These are phyloP conservation scores for Vigna nakashimae DNA, from an alignment of 306 rosid species.

Conservation along the genomic window DNA sequence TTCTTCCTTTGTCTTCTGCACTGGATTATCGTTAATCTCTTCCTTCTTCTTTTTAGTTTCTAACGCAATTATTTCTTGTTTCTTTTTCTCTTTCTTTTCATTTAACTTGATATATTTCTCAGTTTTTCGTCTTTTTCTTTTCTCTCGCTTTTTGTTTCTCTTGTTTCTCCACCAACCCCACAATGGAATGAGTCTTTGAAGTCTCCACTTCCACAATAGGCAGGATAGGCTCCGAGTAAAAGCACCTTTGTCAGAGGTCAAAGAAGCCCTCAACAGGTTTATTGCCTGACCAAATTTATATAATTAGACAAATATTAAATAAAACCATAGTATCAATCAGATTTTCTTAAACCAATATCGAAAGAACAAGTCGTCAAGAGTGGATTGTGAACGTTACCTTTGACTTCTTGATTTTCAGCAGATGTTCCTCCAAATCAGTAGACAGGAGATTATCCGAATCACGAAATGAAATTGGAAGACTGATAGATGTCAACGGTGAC, in stretches of 20 bases:
- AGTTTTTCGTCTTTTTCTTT: not conserved
- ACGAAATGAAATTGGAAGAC: no score
- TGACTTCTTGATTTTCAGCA: not conserved
- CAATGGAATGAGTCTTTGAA: not conserved
- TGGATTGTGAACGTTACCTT: not conserved
- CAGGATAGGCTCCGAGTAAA: constrained; percentile 3
- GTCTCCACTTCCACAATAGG: not conserved
- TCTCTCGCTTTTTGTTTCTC: not conserved
- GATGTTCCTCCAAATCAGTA: constrained; percentile 20
- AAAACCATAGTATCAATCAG: not conserved
- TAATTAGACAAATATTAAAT: not conserved
- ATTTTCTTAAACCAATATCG: not conserved
- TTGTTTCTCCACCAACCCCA: not conserved
- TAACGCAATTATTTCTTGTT: no score
- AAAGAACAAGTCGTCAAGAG: not conserved
- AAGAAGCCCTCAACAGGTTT: constrained; percentile 13
- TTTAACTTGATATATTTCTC: no score
- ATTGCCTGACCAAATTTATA: constrained; percentile 13
- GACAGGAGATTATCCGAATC: not conserved
- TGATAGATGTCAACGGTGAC: not conserved
- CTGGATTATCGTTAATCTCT: not conserved
- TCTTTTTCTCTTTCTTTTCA: not conserved
- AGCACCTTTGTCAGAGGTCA: not conserved
- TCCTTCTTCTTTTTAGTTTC: not conserved
- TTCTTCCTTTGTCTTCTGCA: not conserved